Percentiles rank a stretch among this genome's conserved stretches.
These are phyloP conservation scores for Hypoxylon rubiginosum DNA, from an alignment of 2,329 filamentous ascomycete species.

Conservation along the genomic window DNA sequence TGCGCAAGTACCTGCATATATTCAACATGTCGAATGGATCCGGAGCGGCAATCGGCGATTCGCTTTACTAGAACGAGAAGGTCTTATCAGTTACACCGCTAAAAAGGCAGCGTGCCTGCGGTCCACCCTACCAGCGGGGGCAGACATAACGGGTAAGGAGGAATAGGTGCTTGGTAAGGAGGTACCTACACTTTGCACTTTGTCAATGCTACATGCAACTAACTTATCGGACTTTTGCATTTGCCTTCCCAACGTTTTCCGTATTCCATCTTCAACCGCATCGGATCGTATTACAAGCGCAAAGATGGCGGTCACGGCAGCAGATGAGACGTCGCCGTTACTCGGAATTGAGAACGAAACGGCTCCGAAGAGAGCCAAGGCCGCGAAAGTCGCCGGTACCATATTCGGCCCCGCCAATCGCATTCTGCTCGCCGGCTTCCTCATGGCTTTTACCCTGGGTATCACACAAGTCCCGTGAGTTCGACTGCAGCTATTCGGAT, in stretches of 20 bases:
- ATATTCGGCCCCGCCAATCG: constrained; percentile 49
- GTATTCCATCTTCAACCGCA: constrained; percentile 4
- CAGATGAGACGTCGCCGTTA: constrained; percentile 43
- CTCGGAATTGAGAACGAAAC: constrained; percentile 26
- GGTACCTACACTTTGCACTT: not conserved
- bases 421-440: constrained; percentile 50
- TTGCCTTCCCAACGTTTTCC: constrained; percentile 3
- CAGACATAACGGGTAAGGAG: no score
- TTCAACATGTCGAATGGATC: not conserved
- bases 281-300: not conserved
- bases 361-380: constrained; percentile 21
- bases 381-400: constrained; percentile 23
- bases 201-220: not conserved
- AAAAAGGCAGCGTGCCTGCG: not conserved
- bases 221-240: constrained; percentile 4
- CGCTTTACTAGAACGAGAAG: constrained; percentile 14
- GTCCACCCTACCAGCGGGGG: no score
- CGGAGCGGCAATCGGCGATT: constrained; percentile 15
- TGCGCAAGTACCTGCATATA: not conserved
- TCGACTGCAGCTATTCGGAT: not conserved
- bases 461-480: constrained; percentile 52
- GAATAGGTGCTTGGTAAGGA: not conserved
- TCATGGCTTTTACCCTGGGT: constrained; percentile 51
- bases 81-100: constrained; percentile 27
- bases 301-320: constrained; percentile 29